Percentiles rank a stretch among this genome's conserved stretches.
Conservation (phyloP, 2,329 filamentous ascomycete species). For the Diplodia scrobiculata region DNA sequence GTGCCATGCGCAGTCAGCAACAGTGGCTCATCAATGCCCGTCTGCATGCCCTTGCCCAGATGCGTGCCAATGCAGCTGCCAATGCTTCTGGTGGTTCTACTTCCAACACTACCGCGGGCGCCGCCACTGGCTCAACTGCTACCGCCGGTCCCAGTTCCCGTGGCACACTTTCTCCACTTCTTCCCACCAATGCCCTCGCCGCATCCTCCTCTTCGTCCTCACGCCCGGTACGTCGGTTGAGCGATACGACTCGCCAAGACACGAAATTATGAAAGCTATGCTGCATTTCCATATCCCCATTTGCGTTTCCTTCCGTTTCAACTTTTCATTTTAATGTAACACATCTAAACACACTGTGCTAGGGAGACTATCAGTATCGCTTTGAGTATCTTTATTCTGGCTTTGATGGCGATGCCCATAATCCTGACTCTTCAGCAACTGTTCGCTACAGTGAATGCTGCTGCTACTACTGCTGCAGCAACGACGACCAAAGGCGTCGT, state of each 20-base stretch:
- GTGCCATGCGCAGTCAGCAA: slow-evolving; percentile 27
- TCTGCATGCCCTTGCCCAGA: slow-evolving; percentile 25
- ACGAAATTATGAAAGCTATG: slow-evolving; percentile 27
- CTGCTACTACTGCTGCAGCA: background rate
- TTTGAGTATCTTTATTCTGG: background rate
- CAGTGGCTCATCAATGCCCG: slow-evolving; percentile 29
- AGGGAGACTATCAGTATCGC: background rate
- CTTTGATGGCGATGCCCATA: background rate
- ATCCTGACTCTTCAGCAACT: background rate
- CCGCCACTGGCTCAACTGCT: background rate
- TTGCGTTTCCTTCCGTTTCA: background rate
- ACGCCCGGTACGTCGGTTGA: slow-evolving; percentile 25
- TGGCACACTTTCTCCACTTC: background rate
- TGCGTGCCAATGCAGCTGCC: slow-evolving; percentile 19
- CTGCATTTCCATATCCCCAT: background rate
- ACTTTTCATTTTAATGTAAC: slow-evolving; percentile 3
- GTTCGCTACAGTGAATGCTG: background rate
- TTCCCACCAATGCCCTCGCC: background rate
- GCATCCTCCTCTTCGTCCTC: slow-evolving; percentile 3
- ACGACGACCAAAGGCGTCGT: no score
- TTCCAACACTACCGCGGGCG: slow-evolving; percentile 12
- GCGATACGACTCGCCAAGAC: slow-evolving; percentile 21
- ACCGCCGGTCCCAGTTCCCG: slow-evolving; percentile 11
- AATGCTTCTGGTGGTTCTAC: background rate
- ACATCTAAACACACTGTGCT: background rate